Evolutionary conservation across 345 rosid genomes (phyloP).

Genomic region (Corchorus capsularis): DNA sequence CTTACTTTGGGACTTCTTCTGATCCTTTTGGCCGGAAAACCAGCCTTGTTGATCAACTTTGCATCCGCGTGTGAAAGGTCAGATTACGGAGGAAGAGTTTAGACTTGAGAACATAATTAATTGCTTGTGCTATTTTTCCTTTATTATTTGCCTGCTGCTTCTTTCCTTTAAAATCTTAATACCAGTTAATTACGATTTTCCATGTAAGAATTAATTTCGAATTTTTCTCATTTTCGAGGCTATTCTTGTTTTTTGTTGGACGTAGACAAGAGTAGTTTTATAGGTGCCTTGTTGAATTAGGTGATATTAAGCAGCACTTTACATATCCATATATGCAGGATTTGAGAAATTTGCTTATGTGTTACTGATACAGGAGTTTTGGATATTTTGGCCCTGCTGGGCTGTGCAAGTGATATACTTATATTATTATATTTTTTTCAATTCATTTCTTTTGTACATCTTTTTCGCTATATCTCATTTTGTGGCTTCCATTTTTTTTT

Average conservation of each 20-base stretch:
- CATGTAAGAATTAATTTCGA: conserved; percentile 37
- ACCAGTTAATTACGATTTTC: conserved; percentile 34
- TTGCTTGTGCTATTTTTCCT: conserved; percentile 28
- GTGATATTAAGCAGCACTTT: too few species aligned
- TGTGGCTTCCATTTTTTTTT: too few species aligned
- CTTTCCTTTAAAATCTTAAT: not conserved
- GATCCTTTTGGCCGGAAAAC: conserved; percentile 16
- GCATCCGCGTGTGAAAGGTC: conserved; percentile 30
- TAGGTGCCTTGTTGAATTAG: not conserved
- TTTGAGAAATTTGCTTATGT: too few species aligned
- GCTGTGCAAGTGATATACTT: too few species aligned
- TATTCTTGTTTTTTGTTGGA: conserved; percentile 40
- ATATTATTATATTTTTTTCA: too few species aligned
- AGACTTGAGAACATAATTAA: conserved; percentile 16
- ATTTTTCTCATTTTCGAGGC: conserved; percentile 39
- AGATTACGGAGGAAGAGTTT: conserved; percentile 23
- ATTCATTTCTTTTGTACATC: too few species aligned
- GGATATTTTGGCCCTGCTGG: too few species aligned
- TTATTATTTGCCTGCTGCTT: conserved; percentile 7
- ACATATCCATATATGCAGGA: too few species aligned
- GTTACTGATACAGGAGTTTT: too few species aligned
- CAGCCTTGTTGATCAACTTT: conserved; percentile 4
- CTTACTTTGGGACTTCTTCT: conserved; percentile 18
- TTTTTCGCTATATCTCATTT: too few species aligned
- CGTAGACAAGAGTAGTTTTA: conserved; percentile 29